Percentiles rank a stretch among this genome's conserved stretches.
Evolutionary conservation across 2,329 filamentous ascomycete species (phyloP).

Genomic region (Sarocladium kiliense): DNA sequence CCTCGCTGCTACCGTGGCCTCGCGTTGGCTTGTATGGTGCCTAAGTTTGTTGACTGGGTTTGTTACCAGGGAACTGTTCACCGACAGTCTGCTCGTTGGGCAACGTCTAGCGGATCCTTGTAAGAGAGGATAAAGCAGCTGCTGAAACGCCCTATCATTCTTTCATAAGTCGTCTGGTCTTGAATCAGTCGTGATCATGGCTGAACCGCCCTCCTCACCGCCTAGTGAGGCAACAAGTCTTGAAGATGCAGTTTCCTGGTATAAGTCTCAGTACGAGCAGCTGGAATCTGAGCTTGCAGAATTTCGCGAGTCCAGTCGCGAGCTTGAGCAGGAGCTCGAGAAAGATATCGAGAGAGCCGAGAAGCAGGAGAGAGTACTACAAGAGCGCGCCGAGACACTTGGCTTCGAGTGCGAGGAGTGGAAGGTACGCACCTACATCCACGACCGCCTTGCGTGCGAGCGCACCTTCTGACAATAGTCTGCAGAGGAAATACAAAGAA

Average conservation of each 20-base stretch:
- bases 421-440: constrained; percentile 65
- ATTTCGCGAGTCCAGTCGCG: constrained; percentile 89
- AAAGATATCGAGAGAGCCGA: constrained; percentile 94
- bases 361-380: constrained; percentile 79
- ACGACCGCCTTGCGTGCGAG: too few relatives aligned
- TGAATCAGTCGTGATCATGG: constrained; percentile 33
- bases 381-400: constrained; percentile 80
- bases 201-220: constrained; percentile 58
- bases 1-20: background rate
- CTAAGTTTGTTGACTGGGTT: background rate
- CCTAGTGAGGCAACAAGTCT: constrained; percentile 47
- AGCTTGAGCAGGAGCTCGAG: constrained; percentile 90
- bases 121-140: too few relatives aligned
- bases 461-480: background rate
- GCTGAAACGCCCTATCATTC: too few relatives aligned
- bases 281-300: constrained; percentile 88
- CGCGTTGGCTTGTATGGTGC: background rate
- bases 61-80: background rate
- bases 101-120: background rate
- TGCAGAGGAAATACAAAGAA: constrained; percentile 89
- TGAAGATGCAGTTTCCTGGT: constrained; percentile 83
- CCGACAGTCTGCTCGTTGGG: background rate
- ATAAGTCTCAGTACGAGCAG: constrained; percentile 93
- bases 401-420: constrained; percentile 94
- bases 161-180: background rate